These are phyloP conservation scores for Corynascus novoguineensis DNA, from an alignment of 495 filamentous ascomycete genomes.

Conservation along the genomic window DNA sequence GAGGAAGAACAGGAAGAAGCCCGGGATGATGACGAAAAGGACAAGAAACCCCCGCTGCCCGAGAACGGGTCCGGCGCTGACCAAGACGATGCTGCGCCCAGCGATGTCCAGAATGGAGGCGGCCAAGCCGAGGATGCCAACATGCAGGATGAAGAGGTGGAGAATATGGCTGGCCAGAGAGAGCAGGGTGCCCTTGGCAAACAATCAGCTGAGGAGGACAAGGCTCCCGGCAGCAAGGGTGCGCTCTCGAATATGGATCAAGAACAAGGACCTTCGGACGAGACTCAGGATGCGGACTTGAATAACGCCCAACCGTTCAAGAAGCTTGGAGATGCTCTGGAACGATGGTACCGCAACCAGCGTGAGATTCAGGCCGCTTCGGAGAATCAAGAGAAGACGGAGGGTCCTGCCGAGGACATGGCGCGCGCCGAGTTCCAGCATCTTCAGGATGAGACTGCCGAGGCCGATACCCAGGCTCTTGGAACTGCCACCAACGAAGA, in stretches of 20 bases:
- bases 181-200: slow-evolving; percentile 47
- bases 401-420: slow-evolving; percentile 53
- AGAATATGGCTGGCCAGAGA: slow-evolving; percentile 42
- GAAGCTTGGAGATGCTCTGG: slow-evolving; percentile 88
- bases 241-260: slow-evolving; percentile 48
- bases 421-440: slow-evolving; percentile 71
- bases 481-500: slow-evolving; percentile 86
- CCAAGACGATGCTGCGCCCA: slow-evolving; percentile 62
- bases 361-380: slow-evolving; percentile 67
- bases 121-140: slow-evolving; percentile 53
- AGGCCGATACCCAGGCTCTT: slow-evolving; percentile 81
- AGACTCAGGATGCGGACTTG: slow-evolving; percentile 40
- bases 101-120: slow-evolving; percentile 54
- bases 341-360: slow-evolving; percentile 83
- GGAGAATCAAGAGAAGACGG: slow-evolving; percentile 44
- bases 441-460: slow-evolving; percentile 71
- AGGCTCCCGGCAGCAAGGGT: slow-evolving; percentile 46
- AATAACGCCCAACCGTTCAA: slow-evolving; percentile 66
- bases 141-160: slow-evolving; percentile 38
- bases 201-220: slow-evolving; percentile 45
- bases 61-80: slow-evolving; percentile 48
- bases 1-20: slow-evolving; percentile 31
- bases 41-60: slow-evolving; percentile 28
- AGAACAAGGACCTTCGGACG: slow-evolving; percentile 42
- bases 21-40: slow-evolving; percentile 31